Evolutionary conservation across 129 eudicot genomes (phyloP).

Genomic region (Scalesia atractyloides): DNA sequence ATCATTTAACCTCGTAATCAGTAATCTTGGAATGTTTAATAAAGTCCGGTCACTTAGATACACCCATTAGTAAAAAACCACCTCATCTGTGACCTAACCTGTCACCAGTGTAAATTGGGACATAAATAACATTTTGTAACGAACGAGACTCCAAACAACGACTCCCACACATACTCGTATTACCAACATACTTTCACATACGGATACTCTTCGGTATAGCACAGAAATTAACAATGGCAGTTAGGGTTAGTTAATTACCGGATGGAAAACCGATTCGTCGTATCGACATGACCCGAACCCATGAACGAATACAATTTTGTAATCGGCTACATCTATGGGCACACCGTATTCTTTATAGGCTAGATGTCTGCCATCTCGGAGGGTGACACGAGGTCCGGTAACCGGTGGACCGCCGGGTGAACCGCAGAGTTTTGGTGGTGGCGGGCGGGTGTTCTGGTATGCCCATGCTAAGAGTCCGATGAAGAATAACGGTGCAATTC

Average conservation of each 20-base stretch:
- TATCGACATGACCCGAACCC: slow-evolving; percentile 49
- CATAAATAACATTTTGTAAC: no score
- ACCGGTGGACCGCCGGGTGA: slow-evolving; percentile 55
- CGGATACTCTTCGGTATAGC: no score
- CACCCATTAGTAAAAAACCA: no score
- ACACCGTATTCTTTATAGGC: slow-evolving; percentile 73
- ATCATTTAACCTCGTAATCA: no score
- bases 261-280: slow-evolving; percentile 34
- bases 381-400: slow-evolving; percentile 57
- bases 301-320: slow-evolving; percentile 57
- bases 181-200: no score
- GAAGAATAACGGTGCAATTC: neutral
- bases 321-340: slow-evolving; percentile 51
- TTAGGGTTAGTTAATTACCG: slow-evolving; percentile 23
- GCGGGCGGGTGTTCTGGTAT: slow-evolving; percentile 43
- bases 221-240: no score
- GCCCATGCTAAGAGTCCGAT: slow-evolving; percentile 47
- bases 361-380: slow-evolving; percentile 69
- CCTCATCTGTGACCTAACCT: no score
- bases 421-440: slow-evolving; percentile 61
- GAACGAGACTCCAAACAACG: no score
- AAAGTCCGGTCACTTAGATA: no score
- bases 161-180: no score
- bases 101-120: no score
- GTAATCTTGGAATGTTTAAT: no score